These are phyloP conservation scores for Conringia planisiliqua DNA, from an alignment of 345 rosid species.

Conservation along the genomic window DNA sequence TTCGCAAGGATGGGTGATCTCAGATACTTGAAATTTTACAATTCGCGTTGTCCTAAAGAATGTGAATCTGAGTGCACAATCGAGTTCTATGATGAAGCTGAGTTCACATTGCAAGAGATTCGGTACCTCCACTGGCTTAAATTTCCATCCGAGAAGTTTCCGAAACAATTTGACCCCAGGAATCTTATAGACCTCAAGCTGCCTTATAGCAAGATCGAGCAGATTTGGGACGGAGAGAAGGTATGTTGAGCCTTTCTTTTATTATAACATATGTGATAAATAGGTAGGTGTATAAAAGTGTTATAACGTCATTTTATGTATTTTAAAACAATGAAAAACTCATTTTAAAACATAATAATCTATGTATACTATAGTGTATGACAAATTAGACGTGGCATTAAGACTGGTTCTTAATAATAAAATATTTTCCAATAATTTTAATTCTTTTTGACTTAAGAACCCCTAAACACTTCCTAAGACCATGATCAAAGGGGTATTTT, in stretches of 20 bases:
- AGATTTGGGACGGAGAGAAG: slow-evolving; percentile 30
- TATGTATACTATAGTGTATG: too few relatives aligned
- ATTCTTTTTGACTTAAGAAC: too few relatives aligned
- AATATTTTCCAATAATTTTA: too few relatives aligned
- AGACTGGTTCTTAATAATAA: too few relatives aligned
- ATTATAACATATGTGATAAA: too few relatives aligned
- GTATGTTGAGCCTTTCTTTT: slow-evolving; percentile 1
- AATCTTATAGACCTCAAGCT: slow-evolving; percentile 28
- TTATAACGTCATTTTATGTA: too few relatives aligned
- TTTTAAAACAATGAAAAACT: too few relatives aligned
- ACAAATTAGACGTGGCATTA: too few relatives aligned
- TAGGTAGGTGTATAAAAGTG: too few relatives aligned
- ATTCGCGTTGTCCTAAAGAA: not conserved
- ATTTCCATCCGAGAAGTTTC: slow-evolving; percentile 20
- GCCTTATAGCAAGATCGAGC: slow-evolving; percentile 10
- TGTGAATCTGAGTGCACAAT: not conserved
- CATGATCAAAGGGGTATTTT: too few relatives aligned
- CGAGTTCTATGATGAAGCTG: not conserved
- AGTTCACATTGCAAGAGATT: slow-evolving; percentile 10
- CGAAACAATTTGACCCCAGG: not conserved
- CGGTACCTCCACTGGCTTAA: slow-evolving; percentile 24
- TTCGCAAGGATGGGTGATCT: slow-evolving; percentile 30
- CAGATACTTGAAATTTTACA: slow-evolving; percentile 24
- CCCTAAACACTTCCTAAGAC: too few relatives aligned
- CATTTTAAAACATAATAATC: too few relatives aligned